Evolutionary conservation across 805 yeast species (phyloP), one percentile per base, ranked within the genome.

Genomic region (Suhomyces kilbournensis): DNA sequence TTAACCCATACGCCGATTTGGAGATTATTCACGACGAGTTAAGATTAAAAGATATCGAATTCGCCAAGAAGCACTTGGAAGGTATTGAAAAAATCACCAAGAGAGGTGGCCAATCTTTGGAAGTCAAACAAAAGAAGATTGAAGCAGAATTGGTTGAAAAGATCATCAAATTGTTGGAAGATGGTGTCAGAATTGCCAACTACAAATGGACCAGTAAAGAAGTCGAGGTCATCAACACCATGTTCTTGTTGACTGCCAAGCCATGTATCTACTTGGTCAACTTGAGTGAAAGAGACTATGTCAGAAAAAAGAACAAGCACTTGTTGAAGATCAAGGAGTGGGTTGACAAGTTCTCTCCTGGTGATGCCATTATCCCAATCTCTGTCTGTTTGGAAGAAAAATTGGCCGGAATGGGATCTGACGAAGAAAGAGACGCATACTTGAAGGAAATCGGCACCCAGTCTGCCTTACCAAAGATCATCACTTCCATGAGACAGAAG

Each of bases 41-140:
- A 73, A 86, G 97, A 76, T 81, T 93, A 69, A 94, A 94, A 78
- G 99, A 94, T 75, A 91, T 94, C 62, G 99, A 94, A 76, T 94
- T 94, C 67, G 87, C 92, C 60, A 84, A 84, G 65, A 92, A 90
- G 79, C 78, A 85, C 70, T 82, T 80, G 67, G 96, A 81, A 78
- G 85, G 81, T 65, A 81, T 84, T 60, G 90, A 83, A 70, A 89
- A 85, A 78, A 81, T 85, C 71, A 86, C 88, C 71, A 86, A 77
- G 76, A 86, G 89, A 77, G 96, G 94, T 67, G 96, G 90, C 56
- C 96, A 88, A 72, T 82, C 90, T 38, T 77, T 92, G 67, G 97
- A 93, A 73, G 88, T 86, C 58, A 92, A 93, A 77, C 85, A 84
- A 68, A 86, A 88, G 79, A 88, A 86, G 77, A 94, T 88, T 72